Percentiles rank a stretch among this genome's conserved stretches.
Evolutionary conservation across 495 filamentous ascomycete species (phyloP).

Genomic region (Staphylotrichum tortipilum): DNA sequence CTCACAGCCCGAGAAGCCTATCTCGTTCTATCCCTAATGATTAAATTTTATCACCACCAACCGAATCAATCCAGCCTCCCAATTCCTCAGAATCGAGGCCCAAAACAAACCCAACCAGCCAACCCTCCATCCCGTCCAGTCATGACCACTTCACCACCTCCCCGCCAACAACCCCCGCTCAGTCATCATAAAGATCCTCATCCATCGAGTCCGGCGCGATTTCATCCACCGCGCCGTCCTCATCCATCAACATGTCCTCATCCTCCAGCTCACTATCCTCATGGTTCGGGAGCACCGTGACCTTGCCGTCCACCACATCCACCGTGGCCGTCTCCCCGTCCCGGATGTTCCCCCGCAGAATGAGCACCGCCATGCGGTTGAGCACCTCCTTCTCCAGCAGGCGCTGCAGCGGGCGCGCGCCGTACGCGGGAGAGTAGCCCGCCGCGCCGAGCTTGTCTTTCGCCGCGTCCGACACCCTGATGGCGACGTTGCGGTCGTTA

Average conservation of each 20-base stretch:
- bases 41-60: no score
- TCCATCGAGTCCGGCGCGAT: slow-evolving; percentile 67
- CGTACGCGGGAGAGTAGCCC: slow-evolving; percentile 90
- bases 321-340: slow-evolving; percentile 80
- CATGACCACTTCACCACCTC: neutral
- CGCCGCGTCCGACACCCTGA: slow-evolving; percentile 69
- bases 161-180: neutral
- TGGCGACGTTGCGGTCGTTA: slow-evolving; percentile 74
- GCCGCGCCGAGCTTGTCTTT: slow-evolving; percentile 82
- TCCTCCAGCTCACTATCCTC: slow-evolving; percentile 51
- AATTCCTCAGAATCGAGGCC: neutral
- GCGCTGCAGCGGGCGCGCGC: slow-evolving; percentile 76
- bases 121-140: neutral
- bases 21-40: neutral
- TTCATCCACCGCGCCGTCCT: slow-evolving; percentile 60
- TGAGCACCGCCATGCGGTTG: slow-evolving; percentile 82
- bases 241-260: slow-evolving; percentile 55
- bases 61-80: neutral
- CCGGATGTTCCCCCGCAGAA: slow-evolving; percentile 71
- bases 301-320: slow-evolving; percentile 60
- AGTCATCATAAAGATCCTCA: slow-evolving; percentile 32
- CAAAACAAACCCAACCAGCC: neutral
- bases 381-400: slow-evolving; percentile 95
- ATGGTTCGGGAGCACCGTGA: slow-evolving; percentile 79
- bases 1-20: neutral